Percentiles rank a stretch among this genome's conserved stretches.
These are phyloP conservation scores for Sclerotinia nivalis DNA, from an alignment of 2,329 filamentous ascomycete species.

Conservation along the genomic window DNA sequence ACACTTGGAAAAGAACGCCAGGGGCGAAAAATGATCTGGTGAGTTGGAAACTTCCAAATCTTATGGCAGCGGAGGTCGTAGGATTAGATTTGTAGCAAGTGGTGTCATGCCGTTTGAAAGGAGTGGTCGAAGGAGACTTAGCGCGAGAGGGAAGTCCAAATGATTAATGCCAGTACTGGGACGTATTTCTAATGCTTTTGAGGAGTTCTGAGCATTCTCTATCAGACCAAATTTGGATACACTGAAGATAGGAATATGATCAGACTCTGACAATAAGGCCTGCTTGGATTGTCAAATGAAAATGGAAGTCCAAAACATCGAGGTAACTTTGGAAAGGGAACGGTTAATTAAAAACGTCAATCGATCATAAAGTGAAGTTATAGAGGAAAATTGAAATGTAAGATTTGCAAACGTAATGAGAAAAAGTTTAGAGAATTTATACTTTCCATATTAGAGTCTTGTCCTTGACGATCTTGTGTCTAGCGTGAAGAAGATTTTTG, in stretches of 20 bases:
- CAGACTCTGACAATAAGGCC: neutral
- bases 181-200: neutral
- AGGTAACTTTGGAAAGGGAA: neutral
- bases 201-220: neutral
- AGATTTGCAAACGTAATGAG: neutral
- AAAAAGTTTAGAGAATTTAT: neutral
- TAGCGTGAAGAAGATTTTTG: neutral
- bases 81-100: neutral
- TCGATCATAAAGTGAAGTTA: neutral
- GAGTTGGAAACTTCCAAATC: neutral
- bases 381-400: neutral
- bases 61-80: neutral
- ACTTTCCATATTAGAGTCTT: neutral
- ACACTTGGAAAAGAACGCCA: neutral
- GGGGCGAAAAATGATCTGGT: neutral
- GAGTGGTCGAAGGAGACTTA: neutral
- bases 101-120: neutral
- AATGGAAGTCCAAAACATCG: neutral
- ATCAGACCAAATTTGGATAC: no score
- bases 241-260: no score
- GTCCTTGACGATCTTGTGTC: neutral
- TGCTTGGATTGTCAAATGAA: neutral
- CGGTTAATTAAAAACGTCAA: neutral
- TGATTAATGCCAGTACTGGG: no score
- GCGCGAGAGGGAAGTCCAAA: neutral